A percentile compares a stretch with the other conserved stretches of the same genome.
Conservation (phyloP, 495 filamentous ascomycete species). For the Cudoniella acicularis region DNA sequence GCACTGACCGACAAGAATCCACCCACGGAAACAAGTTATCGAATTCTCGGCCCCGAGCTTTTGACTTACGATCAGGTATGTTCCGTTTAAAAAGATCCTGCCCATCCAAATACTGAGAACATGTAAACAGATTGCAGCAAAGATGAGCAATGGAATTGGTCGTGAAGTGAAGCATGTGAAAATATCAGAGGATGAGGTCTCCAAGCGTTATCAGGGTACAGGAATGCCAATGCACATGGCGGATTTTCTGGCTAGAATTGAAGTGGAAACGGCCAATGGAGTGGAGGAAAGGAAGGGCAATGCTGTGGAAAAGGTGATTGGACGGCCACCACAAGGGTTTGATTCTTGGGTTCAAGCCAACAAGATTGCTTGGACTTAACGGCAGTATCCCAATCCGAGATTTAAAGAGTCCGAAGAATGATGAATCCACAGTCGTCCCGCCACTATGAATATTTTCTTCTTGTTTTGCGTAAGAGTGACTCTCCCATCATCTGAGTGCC, state of each 20-base stretch:
- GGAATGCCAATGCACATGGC: constrained; percentile 16
- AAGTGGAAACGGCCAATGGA: constrained; percentile 2
- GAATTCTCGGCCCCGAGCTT: constrained; percentile 41
- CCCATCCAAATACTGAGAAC: neutral
- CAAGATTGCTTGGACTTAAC: neutral
- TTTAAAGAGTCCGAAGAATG: too few species aligned
- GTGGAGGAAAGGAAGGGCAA: constrained; percentile 6
- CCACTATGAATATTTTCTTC: too few species aligned
- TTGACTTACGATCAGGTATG: constrained; percentile 42
- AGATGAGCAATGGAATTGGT: constrained; percentile 33
- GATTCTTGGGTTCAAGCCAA: constrained; percentile 12
- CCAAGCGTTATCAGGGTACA: neutral
- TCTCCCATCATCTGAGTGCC: too few species aligned
- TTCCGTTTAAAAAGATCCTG: neutral
- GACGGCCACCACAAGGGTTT: neutral
- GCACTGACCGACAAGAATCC: constrained; percentile 34
- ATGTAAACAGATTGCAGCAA: constrained; percentile 37
- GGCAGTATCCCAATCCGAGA: too few species aligned
- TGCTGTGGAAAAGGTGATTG: constrained; percentile 12
- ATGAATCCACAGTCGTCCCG: too few species aligned
- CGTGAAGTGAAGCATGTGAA: constrained; percentile 39
- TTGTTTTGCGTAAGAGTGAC: too few species aligned
- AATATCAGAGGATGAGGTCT: constrained; percentile 28
- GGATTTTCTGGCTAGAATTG: constrained; percentile 7
- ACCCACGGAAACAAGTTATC: constrained; percentile 33